Evolutionary conservation across 768 basidiomycete genomes (phyloP).

Genomic region (Agrocybe pediades): DNA sequence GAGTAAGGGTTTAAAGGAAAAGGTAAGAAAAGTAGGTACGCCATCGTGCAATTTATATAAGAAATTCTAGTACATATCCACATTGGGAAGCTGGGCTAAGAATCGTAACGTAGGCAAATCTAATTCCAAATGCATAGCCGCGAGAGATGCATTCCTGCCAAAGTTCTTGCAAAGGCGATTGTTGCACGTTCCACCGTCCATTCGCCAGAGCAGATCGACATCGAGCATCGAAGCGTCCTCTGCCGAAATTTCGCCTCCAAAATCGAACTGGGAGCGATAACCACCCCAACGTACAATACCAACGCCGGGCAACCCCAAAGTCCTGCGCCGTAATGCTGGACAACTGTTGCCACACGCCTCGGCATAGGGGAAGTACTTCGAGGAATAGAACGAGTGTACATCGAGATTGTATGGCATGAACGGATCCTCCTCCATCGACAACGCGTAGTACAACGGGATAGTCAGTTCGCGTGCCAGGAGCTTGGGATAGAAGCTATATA

Average conservation of each 20-base stretch:
- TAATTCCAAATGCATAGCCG: neutral
- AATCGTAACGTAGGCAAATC: neutral
- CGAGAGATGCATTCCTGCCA: neutral
- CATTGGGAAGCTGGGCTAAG: neutral
- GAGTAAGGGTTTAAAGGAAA: too few relatives aligned
- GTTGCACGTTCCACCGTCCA: neutral
- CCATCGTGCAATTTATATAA: too few relatives aligned
- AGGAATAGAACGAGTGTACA: neutral
- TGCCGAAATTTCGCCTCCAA: neutral
- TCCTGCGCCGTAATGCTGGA: constrained; percentile 1
- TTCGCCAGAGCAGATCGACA: neutral
- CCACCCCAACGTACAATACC: constrained; percentile 1
- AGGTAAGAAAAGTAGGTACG: too few relatives aligned
- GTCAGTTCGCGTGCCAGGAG: neutral
- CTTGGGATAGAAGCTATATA: neutral
- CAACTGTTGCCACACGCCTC: neutral
- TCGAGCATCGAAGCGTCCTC: neutral
- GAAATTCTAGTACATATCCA: too few relatives aligned
- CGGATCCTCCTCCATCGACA: neutral
- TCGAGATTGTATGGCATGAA: neutral
- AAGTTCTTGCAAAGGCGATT: neutral
- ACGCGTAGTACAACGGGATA: neutral
- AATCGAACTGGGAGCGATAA: neutral
- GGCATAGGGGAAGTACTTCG: neutral
- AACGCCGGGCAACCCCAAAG: neutral